Conservation (phyloP, 1,284 basidiomycete genomes). For the Marasmius oreades region DNA sequence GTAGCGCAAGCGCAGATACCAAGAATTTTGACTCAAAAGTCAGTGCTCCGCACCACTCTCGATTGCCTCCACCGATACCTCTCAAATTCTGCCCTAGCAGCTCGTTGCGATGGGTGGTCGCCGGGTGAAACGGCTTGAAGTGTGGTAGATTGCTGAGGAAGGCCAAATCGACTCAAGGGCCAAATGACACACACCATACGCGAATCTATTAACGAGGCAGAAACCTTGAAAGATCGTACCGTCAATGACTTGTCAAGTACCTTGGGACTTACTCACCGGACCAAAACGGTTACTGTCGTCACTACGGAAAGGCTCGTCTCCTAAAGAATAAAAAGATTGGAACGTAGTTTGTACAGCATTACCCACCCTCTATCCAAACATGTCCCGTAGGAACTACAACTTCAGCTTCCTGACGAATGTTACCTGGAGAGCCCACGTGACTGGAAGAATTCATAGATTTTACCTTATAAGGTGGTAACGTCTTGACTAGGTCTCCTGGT, state of each 20-base stretch:
- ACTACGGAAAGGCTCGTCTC: slow-evolving; percentile 63
- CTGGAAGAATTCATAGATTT: not conserved
- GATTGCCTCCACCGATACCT: slow-evolving; percentile 40
- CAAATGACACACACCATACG: slow-evolving; percentile 58
- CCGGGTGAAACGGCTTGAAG: slow-evolving; percentile 20
- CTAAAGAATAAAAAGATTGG: slow-evolving; percentile 26
- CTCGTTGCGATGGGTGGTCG: slow-evolving; percentile 38
- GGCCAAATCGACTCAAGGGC: slow-evolving; percentile 56
- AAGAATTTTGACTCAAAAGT: too few relatives aligned
- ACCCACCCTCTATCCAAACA: slow-evolving; percentile 70
- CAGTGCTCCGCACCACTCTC: too few relatives aligned
- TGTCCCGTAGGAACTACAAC: slow-evolving; percentile 59
- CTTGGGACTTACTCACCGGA: slow-evolving; percentile 43
- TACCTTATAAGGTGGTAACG: slow-evolving; percentile 56
- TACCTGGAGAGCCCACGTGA: too few relatives aligned
- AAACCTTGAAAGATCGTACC: slow-evolving; percentile 40
- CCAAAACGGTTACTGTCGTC: slow-evolving; percentile 74
- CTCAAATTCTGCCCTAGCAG: slow-evolving; percentile 41
- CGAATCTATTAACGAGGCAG: slow-evolving; percentile 59
- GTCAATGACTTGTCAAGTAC: not conserved
- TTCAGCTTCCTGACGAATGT: slow-evolving; percentile 35
- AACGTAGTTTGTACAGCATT: not conserved
- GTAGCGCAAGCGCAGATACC: too few relatives aligned
- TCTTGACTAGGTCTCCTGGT: slow-evolving; percentile 62
- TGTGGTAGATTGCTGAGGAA: slow-evolving; percentile 22